A percentile compares a stretch with the other conserved stretches of the same genome.
These are phyloP conservation scores for Anethum foeniculum DNA, from an alignment of 140 eudicot species.

Conservation along the genomic window DNA sequence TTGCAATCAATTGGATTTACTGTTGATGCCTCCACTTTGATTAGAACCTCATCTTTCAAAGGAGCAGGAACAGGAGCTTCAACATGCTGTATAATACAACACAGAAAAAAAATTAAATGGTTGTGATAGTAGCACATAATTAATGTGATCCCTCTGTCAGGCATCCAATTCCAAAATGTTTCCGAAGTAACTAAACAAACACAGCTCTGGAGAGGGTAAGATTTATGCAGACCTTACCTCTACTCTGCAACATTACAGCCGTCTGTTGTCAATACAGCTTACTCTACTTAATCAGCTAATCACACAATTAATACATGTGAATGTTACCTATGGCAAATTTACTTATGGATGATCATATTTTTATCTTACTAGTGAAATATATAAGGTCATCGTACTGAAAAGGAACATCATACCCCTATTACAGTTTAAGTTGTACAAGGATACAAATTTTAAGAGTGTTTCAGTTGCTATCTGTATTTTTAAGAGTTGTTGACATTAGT, in stretches of 20 bases:
- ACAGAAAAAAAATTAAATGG: not conserved
- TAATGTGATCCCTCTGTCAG: not conserved
- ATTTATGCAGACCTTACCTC: not conserved
- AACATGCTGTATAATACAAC: slow-evolving; percentile 49
- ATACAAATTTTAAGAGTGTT: not conserved
- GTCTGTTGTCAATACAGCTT: not conserved
- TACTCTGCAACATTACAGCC: not conserved
- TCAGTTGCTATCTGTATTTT: not conserved
- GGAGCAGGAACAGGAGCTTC: slow-evolving; percentile 70
- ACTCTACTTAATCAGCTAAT: not conserved
- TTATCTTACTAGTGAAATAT: not conserved
- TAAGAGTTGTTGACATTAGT: not conserved
- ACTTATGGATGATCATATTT: not conserved
- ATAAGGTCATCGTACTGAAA: not conserved
- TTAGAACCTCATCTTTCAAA: slow-evolving; percentile 48
- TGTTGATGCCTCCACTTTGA: slow-evolving; percentile 73
- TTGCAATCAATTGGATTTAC: slow-evolving; percentile 70
- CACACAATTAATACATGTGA: not conserved
- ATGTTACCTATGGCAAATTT: no score
- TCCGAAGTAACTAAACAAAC: not conserved
- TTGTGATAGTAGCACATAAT: not conserved
- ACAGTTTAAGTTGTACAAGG: not conserved
- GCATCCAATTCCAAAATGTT: not conserved
- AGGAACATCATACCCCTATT: not conserved
- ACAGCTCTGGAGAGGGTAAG: not conserved